phyloP scores from a whole-genome alignment of 345 rosid species.

The Rhodamnia rubescens region DNA sequence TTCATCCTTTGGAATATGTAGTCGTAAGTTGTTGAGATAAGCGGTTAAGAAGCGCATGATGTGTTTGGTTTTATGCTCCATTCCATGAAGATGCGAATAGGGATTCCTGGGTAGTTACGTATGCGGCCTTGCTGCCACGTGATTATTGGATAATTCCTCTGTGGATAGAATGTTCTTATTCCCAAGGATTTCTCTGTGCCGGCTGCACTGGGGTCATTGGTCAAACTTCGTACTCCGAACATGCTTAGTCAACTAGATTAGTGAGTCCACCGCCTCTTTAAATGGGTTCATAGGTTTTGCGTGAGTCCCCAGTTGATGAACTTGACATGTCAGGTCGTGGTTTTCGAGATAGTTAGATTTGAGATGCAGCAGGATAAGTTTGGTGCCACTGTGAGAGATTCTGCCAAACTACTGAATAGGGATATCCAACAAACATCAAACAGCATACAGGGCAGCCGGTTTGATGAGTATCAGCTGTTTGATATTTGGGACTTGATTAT shows the following conservation, averaged over 20 bases:
- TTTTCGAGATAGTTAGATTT: neutral
- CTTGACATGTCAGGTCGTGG: neutral
- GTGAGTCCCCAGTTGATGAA: neutral
- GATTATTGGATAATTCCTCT: neutral
- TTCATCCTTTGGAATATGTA: neutral
- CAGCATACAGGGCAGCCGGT: neutral
- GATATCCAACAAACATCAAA: neutral
- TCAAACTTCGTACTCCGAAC: neutral
- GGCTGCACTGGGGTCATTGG: neutral
- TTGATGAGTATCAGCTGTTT: neutral
- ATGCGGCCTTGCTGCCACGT: neutral
- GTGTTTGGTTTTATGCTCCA: conserved; percentile 1
- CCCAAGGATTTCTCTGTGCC: neutral
- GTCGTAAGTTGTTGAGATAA: neutral
- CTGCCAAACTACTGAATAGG: neutral
- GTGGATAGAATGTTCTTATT: neutral
- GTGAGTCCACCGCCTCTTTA: neutral
- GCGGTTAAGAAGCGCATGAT: neutral
- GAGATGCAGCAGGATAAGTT: neutral
- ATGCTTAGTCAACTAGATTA: neutral
- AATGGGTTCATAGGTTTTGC: neutral
- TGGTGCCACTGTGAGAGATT: neutral
- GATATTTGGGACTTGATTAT: neutral
- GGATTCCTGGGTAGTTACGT: neutral
- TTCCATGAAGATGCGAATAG: neutral